Conservation (phyloP, 106 monocot genomes). For the Allium sativum region DNA sequence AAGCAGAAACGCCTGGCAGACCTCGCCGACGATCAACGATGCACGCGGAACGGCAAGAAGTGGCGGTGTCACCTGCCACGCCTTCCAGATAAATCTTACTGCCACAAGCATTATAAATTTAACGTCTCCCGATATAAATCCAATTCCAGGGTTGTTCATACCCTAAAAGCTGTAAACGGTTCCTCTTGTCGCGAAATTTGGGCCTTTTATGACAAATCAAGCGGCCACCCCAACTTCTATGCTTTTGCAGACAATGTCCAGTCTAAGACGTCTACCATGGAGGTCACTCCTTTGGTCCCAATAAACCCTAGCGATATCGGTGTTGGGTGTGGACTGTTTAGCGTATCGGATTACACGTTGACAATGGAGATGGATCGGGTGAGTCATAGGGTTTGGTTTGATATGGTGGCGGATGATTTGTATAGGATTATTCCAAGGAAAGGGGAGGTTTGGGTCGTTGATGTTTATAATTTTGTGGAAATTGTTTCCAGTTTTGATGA, state of each 20-base stretch:
- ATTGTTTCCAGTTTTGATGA: constrained; percentile 8
- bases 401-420: constrained; percentile 4
- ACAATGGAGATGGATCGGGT: background rate
- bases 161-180: background rate
- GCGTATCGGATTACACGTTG: background rate
- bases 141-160: background rate
- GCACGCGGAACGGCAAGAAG: constrained; percentile 8
- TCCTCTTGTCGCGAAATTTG: constrained; percentile 6
- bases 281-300: background rate
- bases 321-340: background rate
- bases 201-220: background rate
- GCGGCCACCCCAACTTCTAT: constrained; percentile 4
- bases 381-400: constrained; percentile 9
- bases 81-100: constrained; percentile 7
- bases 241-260: background rate
- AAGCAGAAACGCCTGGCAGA: constrained; percentile 4
- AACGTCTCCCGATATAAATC: constrained; percentile 3
- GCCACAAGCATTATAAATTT: constrained; percentile 7
- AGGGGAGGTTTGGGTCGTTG: constrained; percentile 17
- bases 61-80: constrained; percentile 10
- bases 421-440: constrained; percentile 13
- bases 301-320: background rate
- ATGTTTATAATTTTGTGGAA: constrained; percentile 2
- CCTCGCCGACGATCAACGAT: constrained; percentile 10
- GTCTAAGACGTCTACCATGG: background rate